These are phyloP conservation scores for Solanum sejunctum DNA, from an alignment of 257 asterid species.

Conservation along the genomic window DNA sequence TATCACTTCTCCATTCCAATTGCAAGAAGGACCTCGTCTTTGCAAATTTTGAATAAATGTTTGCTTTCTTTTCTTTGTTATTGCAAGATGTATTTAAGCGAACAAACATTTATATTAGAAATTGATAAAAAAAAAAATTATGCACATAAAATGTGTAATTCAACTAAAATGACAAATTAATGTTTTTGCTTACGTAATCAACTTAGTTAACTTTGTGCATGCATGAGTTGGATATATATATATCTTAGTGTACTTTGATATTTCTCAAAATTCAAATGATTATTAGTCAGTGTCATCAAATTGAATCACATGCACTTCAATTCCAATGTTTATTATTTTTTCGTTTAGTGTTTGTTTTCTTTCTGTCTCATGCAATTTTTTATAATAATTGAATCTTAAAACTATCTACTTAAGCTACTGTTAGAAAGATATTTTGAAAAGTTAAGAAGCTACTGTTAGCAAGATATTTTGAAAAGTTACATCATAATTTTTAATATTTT, in stretches of 20 bases:
- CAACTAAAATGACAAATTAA: too few species aligned
- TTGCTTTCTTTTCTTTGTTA: not conserved
- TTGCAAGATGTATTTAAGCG: not conserved
- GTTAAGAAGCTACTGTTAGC: not conserved
- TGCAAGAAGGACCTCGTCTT: not conserved
- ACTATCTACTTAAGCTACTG: not conserved
- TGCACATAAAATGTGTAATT: not conserved
- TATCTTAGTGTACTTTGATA: not conserved
- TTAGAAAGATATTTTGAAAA: not conserved
- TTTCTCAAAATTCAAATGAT: not conserved
- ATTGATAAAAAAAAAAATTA: not conserved
- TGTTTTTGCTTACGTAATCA: not conserved
- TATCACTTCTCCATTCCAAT: not conserved
- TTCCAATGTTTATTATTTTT: not conserved
- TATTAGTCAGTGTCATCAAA: too few species aligned
- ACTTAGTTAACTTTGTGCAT: not conserved
- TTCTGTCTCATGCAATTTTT: not conserved
- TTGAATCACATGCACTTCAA: too few species aligned
- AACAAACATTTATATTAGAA: not conserved
- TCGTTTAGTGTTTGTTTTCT: not conserved
- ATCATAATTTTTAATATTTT: not conserved
- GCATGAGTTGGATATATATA: not conserved
- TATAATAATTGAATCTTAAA: not conserved
- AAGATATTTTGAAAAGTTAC: not conserved
- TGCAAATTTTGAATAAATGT: not conserved